Percentiles rank a stretch among this genome's conserved stretches.
Evolutionary conservation across 148 eudicot genomes (phyloP).

Genomic region (Silene uniflora): DNA sequence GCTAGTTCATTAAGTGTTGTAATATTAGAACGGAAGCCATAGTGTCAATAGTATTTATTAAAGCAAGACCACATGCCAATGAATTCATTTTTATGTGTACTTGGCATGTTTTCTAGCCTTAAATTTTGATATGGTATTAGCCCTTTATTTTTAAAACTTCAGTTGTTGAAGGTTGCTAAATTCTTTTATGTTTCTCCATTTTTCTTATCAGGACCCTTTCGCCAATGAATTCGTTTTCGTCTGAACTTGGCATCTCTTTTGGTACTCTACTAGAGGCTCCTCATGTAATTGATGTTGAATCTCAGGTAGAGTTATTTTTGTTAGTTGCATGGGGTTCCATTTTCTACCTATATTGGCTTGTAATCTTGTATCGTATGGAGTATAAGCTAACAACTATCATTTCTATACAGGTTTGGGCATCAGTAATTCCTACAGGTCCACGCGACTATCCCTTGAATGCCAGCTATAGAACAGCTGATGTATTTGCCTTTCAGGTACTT

Average conservation of each 20-base stretch:
- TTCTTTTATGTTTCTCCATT: not conserved
- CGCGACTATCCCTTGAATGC: slow-evolving; percentile 74
- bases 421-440: slow-evolving; percentile 69
- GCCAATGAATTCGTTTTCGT: slow-evolving; percentile 84
- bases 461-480: slow-evolving; percentile 85
- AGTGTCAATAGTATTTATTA: not conserved
- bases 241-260: slow-evolving; percentile 92
- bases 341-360: not conserved
- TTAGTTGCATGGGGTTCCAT: slow-evolving; percentile 1
- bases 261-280: slow-evolving; percentile 88
- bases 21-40: not conserved
- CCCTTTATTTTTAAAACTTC: not conserved
- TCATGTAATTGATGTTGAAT: slow-evolving; percentile 77
- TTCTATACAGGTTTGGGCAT: slow-evolving; percentile 70
- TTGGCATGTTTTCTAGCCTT: not conserved
- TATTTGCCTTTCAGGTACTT: slow-evolving; percentile 73
- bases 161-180: slow-evolving; percentile 1
- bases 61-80: not conserved
- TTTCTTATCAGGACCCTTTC: slow-evolving; percentile 66
- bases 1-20: not conserved
- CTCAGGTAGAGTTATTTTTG: slow-evolving; percentile 51
- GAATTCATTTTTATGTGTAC: too few species aligned
- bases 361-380: not conserved
- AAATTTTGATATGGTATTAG: not conserved
- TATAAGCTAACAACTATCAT: not conserved